Evolutionary conservation across 2,329 filamentous ascomycete species (phyloP).

Genomic region (Colletotrichum trifolii): DNA sequence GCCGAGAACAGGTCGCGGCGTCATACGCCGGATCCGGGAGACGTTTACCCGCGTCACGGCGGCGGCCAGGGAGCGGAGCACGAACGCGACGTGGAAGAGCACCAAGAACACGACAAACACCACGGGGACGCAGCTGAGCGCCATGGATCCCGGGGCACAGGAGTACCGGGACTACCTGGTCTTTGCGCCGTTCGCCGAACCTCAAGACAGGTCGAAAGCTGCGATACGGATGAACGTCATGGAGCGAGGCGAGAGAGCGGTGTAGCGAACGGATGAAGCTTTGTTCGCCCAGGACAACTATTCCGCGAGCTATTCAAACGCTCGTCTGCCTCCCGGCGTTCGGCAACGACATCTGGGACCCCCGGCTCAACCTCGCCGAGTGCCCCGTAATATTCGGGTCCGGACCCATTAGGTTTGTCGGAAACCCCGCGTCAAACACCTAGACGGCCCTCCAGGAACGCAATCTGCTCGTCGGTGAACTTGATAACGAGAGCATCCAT

Average conservation of each 20-base stretch:
- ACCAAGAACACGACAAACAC: slow-evolving; percentile 1
- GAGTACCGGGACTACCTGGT: slow-evolving; percentile 8
- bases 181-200: neutral
- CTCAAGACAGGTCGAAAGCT: neutral
- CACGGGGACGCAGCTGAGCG: neutral
- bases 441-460: slow-evolving; percentile 62
- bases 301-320: neutral
- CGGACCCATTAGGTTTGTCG: slow-evolving; percentile 53
- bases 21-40: neutral
- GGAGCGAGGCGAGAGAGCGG: neutral
- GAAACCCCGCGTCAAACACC: slow-evolving; percentile 68
- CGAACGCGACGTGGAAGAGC: neutral
- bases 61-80: neutral
- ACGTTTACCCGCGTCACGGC: slow-evolving; percentile 10
- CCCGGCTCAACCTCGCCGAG: slow-evolving; percentile 18
- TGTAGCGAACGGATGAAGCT: no score
- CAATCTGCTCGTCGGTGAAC: slow-evolving; percentile 63
- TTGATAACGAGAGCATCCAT: slow-evolving; percentile 64
- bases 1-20: neutral
- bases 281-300: no score
- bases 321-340: slow-evolving; percentile 26
- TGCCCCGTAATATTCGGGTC: slow-evolving; percentile 40
- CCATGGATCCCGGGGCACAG: neutral
- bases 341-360: slow-evolving; percentile 29
- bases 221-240: neutral